Conservation (phyloP, 1,139 yeast species). For the Debaryomyces fabryi region DNA sequence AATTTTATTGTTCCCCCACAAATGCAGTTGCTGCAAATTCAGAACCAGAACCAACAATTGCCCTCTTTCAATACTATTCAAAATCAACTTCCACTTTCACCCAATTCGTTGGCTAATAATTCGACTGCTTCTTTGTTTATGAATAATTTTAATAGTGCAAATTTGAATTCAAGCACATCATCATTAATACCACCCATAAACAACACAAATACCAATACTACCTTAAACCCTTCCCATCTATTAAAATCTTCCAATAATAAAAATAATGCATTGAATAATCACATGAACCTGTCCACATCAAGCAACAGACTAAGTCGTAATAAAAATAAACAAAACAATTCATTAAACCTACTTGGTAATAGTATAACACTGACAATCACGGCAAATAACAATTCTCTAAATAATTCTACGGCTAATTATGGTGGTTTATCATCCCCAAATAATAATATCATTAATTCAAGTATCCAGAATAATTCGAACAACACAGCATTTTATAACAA, state of each 20-base stretch:
- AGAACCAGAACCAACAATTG: constrained; percentile 36
- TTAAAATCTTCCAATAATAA: constrained; percentile 19
- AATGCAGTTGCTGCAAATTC: constrained; percentile 27
- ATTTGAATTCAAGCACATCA: constrained; percentile 9
- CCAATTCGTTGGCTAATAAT: constrained; percentile 16
- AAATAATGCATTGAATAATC: not conserved
- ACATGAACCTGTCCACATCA: constrained; percentile 3
- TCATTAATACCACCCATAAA: constrained; percentile 19
- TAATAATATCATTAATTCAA: constrained; percentile 12
- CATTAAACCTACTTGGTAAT: not conserved
- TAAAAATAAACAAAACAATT: constrained; percentile 9
- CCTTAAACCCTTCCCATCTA: constrained; percentile 29
- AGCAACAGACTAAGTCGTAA: constrained; percentile 7
- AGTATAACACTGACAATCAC: not conserved
- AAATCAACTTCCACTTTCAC: constrained; percentile 33
- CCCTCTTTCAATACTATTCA: constrained; percentile 44
- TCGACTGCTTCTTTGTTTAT: constrained; percentile 11
- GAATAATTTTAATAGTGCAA: constrained; percentile 6
- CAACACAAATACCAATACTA: constrained; percentile 19
- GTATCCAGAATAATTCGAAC: constrained; percentile 1
- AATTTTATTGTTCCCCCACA: constrained; percentile 2
- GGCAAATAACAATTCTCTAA: not conserved
- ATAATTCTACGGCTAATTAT: not conserved
- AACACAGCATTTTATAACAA: constrained; percentile 5
- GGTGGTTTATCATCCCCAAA: constrained; percentile 13